phyloP scores from a whole-genome alignment of 768 basidiomycete species.

The Mycena filopes region DNA sequence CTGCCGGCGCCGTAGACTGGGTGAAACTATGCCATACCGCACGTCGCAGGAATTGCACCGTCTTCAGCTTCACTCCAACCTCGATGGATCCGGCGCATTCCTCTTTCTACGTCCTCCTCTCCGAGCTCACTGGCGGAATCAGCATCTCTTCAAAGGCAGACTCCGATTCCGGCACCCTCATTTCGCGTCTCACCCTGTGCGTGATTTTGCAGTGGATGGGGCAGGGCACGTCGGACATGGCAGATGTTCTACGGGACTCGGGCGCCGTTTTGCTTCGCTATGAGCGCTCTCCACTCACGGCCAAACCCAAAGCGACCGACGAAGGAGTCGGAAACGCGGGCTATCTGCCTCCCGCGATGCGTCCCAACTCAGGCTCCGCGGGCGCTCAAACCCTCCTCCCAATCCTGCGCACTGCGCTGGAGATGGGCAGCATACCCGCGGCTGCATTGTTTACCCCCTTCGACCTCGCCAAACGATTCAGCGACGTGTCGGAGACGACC shows the following conservation, averaged over 20 bases:
- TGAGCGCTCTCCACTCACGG: slow-evolving; percentile 28
- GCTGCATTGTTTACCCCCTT: slow-evolving; percentile 19
- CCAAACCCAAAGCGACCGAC: slow-evolving; percentile 28
- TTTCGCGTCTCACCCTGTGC: slow-evolving; percentile 39
- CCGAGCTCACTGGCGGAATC: slow-evolving; percentile 38
- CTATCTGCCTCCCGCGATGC: slow-evolving; percentile 34
- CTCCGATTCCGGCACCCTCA: background rate
- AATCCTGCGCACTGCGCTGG: slow-evolving; percentile 11
- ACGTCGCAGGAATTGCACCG: slow-evolving; percentile 34
- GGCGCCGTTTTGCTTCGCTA: slow-evolving; percentile 27
- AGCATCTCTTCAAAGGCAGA: slow-evolving; percentile 31
- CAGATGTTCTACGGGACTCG: slow-evolving; percentile 21
- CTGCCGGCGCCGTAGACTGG: slow-evolving; percentile 39
- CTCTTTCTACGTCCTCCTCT: slow-evolving; percentile 37
- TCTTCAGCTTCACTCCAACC: slow-evolving; percentile 36
- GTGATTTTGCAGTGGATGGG: slow-evolving; percentile 43
- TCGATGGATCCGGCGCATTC: slow-evolving; percentile 15
- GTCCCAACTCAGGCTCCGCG: no score
- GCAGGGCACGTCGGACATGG: slow-evolving; percentile 24
- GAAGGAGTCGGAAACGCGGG: slow-evolving; percentile 30
- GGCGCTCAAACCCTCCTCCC: slow-evolving; percentile 8
- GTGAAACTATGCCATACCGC: slow-evolving; percentile 38
- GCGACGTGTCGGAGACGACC: slow-evolving; percentile 27
- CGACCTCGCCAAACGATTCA: slow-evolving; percentile 37
- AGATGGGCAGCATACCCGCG: slow-evolving; percentile 24